phyloP scores from a whole-genome alignment of 2,329 filamentous ascomycete species.

The Pseudofabraea citricarpa region DNA sequence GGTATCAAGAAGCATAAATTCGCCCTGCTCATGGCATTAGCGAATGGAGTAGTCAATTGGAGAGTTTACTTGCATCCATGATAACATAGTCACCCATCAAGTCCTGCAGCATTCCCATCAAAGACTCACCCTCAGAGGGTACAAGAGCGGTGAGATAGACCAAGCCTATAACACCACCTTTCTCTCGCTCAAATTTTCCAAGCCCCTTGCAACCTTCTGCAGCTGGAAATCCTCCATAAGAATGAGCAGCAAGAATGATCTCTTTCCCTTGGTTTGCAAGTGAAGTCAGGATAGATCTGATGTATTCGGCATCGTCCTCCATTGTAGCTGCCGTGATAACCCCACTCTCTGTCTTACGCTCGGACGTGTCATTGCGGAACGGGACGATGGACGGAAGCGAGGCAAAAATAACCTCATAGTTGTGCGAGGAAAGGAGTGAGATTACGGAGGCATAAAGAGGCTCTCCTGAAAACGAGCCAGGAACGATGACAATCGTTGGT shows the following conservation, averaged over 20 bases:
- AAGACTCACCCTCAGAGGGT: background rate
- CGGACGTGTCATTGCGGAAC: background rate
- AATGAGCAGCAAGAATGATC: constrained; percentile 31
- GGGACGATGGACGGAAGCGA: background rate
- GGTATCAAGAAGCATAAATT: background rate
- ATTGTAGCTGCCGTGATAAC: constrained; percentile 15
- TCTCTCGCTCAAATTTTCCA: constrained; percentile 29
- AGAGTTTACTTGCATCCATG: background rate
- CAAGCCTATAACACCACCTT: constrained; percentile 6
- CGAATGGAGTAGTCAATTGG: background rate
- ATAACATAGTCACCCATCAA: background rate
- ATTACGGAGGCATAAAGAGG: background rate
- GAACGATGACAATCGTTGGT: constrained; percentile 5
- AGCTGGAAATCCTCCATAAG: constrained; percentile 30
- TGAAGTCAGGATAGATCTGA: constrained; percentile 24
- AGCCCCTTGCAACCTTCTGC: constrained; percentile 28
- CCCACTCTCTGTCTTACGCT: too few relatives aligned
- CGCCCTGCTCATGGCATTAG: background rate
- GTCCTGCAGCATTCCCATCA: background rate
- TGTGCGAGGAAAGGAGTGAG: background rate
- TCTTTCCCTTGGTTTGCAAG: constrained; percentile 26
- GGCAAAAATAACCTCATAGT: background rate
- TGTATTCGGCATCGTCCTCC: constrained; percentile 31
- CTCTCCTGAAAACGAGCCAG: constrained; percentile 2
- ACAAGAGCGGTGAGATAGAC: constrained; percentile 5